Evolutionary conservation across 1,139 yeast genomes (phyloP), one percentile per base, ranked within the genome.

Genomic region (Yueomyces sp.): DNA sequence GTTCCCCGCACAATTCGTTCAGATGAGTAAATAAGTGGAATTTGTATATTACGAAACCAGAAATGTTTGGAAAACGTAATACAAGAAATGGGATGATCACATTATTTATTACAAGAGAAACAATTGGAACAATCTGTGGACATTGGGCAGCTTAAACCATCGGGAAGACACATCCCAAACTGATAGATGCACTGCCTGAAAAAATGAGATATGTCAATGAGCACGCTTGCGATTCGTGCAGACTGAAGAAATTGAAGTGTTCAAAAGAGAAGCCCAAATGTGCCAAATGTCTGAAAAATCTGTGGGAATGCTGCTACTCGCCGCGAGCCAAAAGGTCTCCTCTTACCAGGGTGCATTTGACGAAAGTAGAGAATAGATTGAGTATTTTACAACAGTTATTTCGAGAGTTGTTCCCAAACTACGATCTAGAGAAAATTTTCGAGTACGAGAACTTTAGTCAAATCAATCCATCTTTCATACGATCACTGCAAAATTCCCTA

Each of bases 271-370:
- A 64, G 36, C 96, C 95, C 4, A 74, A 75, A 50, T 85, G 95
- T 57, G 68, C 80, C 39, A 84, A 84, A 57, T 85, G 96, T 63
- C 63, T 70, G 19, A 77, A 74, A 44, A 86, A 83, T 56, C 69
- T 72, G 37, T 80, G 94, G 82, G 72, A 73, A 40, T 85, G 96
- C 61, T 65, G 75, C 3, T 85, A 85, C 59, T 76, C 84, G 29
- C 95, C 96, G 11, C 68, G 83, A 48, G 73, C 81, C 1, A 80
- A 81, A 32, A 66, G 95, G 46, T 78, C 89, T 5, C 95, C 95
- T 0, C 66, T 85, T 47, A 85, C 95, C 0, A 68, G 96, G 52
- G 86, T 82, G 25, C 82, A 81, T 64, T 66, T 85, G 50, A 84
- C 95, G 8, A 74, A 74, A 44, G 87, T 85, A 37, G 95, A 85